phyloP scores from a whole-genome alignment of 768 basidiomycete genomes.

The Tricholoma sp. region DNA sequence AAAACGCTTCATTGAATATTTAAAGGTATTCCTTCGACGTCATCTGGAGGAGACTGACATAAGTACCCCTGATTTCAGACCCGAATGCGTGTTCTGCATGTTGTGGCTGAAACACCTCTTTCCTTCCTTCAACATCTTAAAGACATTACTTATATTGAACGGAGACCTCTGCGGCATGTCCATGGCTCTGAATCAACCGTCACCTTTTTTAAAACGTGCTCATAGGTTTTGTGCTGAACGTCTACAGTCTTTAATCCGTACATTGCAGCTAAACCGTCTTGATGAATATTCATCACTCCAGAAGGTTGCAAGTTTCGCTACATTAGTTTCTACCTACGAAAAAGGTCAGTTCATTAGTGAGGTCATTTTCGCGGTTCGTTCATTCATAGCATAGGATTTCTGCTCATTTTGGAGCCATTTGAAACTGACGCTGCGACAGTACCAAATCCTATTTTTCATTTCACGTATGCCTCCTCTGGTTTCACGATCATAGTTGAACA shows the following conservation, averaged over 20 bases:
- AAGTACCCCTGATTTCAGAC: constrained; percentile 47
- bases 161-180: constrained; percentile 79
- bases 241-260: constrained; percentile 88
- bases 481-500: not conserved
- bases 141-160: constrained; percentile 98
- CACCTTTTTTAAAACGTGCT: constrained; percentile 1
- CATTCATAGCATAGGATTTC: constrained; percentile 58
- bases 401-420: constrained; percentile 95
- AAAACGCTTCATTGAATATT: constrained; percentile 96
- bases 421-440: constrained; percentile 99
- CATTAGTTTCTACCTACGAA: constrained; percentile 95
- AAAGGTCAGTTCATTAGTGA: constrained; percentile 54
- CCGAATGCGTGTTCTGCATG: constrained; percentile 97
- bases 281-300: constrained; percentile 92
- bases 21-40: constrained; percentile 59
- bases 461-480: constrained; percentile 57
- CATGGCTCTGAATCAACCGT: not conserved
- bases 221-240: constrained; percentile 93
- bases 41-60: not conserved
- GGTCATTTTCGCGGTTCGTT: not conserved
- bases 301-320: constrained; percentile 95
- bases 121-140: constrained; percentile 98
- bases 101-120: constrained; percentile 95
- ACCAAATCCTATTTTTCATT: constrained; percentile 97
- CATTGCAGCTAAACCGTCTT: constrained; percentile 80